phyloP scores from a whole-genome alignment of 2,329 filamentous ascomycete genomes.

The Phyllachora maydis region DNA sequence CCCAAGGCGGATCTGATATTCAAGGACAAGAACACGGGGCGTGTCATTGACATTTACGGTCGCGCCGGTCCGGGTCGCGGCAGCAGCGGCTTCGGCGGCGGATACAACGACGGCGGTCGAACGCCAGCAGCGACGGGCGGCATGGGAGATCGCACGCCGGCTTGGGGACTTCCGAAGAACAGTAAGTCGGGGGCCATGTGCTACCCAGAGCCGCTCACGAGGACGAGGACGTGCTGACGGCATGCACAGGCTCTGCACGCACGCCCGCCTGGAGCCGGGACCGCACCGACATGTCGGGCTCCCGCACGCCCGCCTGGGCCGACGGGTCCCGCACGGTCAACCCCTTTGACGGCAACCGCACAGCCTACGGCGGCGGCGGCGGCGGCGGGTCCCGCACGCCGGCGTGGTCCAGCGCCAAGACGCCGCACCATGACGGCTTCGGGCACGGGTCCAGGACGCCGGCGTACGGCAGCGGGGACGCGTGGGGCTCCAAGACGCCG shows the following conservation, averaged over 20 bases:
- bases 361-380: constrained; percentile 51
- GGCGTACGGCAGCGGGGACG: constrained; percentile 36
- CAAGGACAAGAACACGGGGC: constrained; percentile 67
- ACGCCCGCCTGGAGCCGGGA: constrained; percentile 42
- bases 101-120: constrained; percentile 45
- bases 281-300: constrained; percentile 30
- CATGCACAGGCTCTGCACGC: constrained; percentile 25
- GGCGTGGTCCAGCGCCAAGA: constrained; percentile 61
- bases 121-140: constrained; percentile 42
- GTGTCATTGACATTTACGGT: constrained; percentile 49
- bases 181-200: constrained; percentile 31
- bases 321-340: constrained; percentile 48
- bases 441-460: constrained; percentile 48
- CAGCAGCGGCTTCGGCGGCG: constrained; percentile 12
- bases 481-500: constrained; percentile 62
- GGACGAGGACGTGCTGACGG: constrained; percentile 6
- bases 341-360: constrained; percentile 53
- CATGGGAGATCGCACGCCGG: constrained; percentile 53
- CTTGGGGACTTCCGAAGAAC: constrained; percentile 45
- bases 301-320: constrained; percentile 50
- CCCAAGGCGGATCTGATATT: constrained; percentile 64
- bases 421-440: constrained; percentile 42
- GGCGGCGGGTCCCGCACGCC: constrained; percentile 53
- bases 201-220: not conserved
- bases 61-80: constrained; percentile 11